Evolutionary conservation across 2,329 filamentous ascomycete species (phyloP).

Genomic region (Beauveria caledonica): DNA sequence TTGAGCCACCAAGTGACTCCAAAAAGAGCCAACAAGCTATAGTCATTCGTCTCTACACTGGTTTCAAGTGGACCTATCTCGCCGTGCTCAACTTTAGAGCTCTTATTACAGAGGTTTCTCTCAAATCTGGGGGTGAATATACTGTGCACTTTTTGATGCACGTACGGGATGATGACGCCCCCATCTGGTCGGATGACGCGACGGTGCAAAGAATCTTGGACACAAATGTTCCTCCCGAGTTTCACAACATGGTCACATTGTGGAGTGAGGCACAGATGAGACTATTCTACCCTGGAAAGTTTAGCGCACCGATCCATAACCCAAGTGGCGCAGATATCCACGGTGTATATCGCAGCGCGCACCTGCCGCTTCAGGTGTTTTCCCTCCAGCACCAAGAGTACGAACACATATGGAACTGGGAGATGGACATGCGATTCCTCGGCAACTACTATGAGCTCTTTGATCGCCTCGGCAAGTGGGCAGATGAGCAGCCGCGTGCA

Average conservation of each 20-base stretch:
- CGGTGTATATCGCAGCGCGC: conserved; percentile 59
- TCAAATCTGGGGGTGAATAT: conserved; percentile 76
- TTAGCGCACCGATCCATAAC: conserved; percentile 59
- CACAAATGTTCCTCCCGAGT: conserved; percentile 60
- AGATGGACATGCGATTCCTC: conserved; percentile 59
- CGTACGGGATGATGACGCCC: conserved; percentile 68
- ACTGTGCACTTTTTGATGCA: conserved; percentile 77
- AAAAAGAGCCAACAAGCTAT: conserved; percentile 60
- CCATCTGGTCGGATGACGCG: conserved; percentile 72
- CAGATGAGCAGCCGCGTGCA: conserved; percentile 57
- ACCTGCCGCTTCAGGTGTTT: conserved; percentile 57
- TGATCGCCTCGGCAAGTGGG: conserved; percentile 57
- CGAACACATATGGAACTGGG: conserved; percentile 62
- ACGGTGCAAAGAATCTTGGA: conserved; percentile 65
- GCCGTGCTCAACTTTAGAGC: conserved; percentile 75
- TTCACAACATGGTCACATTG: conserved; percentile 69
- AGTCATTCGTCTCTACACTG: conserved; percentile 71
- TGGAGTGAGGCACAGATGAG: conserved; percentile 84
- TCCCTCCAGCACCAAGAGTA: conserved; percentile 56
- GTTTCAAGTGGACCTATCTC: conserved; percentile 70
- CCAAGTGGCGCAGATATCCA: conserved; percentile 51
- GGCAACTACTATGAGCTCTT: conserved; percentile 68
- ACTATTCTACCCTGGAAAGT: conserved; percentile 62
- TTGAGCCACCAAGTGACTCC: conserved; percentile 18
- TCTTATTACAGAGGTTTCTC: conserved; percentile 67